These are phyloP conservation scores for Coemansia sp. DNA, from an alignment of 192 early-diverging fungal genomes.

Conservation along the genomic window DNA sequence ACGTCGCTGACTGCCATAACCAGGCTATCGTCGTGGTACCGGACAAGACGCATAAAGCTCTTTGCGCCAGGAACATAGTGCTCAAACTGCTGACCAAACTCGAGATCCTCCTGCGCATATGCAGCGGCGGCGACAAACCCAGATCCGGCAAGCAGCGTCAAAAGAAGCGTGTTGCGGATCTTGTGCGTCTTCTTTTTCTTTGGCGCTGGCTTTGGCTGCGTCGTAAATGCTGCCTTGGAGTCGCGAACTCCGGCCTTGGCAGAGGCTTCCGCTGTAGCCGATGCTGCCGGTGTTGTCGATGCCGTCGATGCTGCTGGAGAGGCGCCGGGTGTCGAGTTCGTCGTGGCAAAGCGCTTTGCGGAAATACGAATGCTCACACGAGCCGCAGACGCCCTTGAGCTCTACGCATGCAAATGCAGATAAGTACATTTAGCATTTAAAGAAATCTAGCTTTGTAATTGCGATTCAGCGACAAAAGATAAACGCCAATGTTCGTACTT, in stretches of 20 bases:
- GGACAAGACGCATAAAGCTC: conserved; percentile 56
- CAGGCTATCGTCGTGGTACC: conserved; percentile 55
- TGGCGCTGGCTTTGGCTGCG: conserved; percentile 31
- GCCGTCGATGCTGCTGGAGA: conserved; percentile 5
- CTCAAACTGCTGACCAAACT: conserved; percentile 64
- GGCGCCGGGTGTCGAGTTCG: conserved; percentile 4
- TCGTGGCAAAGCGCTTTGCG: conserved; percentile 22
- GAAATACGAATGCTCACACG: conserved; percentile 1
- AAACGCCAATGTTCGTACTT: conserved; percentile 1
- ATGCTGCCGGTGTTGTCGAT: background rate
- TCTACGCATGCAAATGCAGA: conserved; percentile 7
- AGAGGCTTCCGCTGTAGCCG: background rate
- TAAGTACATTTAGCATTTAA: background rate
- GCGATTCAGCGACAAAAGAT: background rate
- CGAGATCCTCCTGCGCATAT: conserved; percentile 42
- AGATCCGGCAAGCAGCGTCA: conserved; percentile 29
- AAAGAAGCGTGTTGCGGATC: conserved; percentile 36
- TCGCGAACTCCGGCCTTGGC: conserved; percentile 29
- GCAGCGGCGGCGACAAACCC: conserved; percentile 48
- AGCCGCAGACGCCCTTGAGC: conserved; percentile 13
- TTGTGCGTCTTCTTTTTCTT: conserved; percentile 41
- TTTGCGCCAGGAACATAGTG: conserved; percentile 62
- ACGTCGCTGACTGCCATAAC: conserved; percentile 57
- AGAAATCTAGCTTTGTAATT: background rate
- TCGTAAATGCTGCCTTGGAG: conserved; percentile 21